A percentile compares a stretch with the other conserved stretches of the same genome.
phyloP scores from a whole-genome alignment of 805 yeast species.

The Teunomyces cretensis region DNA sequence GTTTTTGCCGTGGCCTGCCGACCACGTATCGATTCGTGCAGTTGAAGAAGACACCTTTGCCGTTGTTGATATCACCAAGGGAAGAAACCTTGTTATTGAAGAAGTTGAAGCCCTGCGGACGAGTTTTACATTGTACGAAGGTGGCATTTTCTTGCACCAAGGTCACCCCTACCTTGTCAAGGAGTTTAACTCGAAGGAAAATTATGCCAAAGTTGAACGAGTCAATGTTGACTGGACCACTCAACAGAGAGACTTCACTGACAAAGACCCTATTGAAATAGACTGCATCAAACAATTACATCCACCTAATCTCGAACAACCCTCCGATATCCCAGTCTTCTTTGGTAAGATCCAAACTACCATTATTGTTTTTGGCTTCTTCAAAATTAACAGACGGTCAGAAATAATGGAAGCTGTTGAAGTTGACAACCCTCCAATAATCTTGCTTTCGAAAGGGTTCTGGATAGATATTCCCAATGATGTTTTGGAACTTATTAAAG shows the following conservation, averaged over 20 bases:
- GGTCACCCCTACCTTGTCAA: conserved; percentile 86
- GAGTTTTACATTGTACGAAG: conserved; percentile 84
- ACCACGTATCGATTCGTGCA: conserved; percentile 75
- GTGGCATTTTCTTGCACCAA: conserved; percentile 92
- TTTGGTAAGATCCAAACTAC: conserved; percentile 76
- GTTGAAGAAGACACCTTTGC: conserved; percentile 81
- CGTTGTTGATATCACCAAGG: conserved; percentile 84
- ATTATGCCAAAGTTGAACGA: conserved; percentile 79
- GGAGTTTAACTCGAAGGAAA: conserved; percentile 78
- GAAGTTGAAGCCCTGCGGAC: conserved; percentile 87
- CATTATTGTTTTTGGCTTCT: conserved; percentile 85
- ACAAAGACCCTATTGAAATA: conserved; percentile 81
- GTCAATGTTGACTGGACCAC: conserved; percentile 96
- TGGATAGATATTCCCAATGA: conserved; percentile 83
- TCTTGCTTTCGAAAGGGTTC: conserved; percentile 69
- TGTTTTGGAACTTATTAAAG: conserved; percentile 59
- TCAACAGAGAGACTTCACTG: conserved; percentile 86
- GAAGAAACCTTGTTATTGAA: conserved; percentile 76
- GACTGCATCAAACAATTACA: conserved; percentile 59
- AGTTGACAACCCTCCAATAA: conserved; percentile 83
- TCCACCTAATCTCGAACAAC: conserved; percentile 34
- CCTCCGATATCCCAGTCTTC: conserved; percentile 56
- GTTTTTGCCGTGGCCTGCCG: conserved; percentile 81
- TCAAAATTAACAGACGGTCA: conserved; percentile 73
- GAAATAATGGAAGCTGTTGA: conserved; percentile 92